Base-by-base conservation (phyloP, 441 rosid species). In the Adansonia rubrostipa region DNA sequence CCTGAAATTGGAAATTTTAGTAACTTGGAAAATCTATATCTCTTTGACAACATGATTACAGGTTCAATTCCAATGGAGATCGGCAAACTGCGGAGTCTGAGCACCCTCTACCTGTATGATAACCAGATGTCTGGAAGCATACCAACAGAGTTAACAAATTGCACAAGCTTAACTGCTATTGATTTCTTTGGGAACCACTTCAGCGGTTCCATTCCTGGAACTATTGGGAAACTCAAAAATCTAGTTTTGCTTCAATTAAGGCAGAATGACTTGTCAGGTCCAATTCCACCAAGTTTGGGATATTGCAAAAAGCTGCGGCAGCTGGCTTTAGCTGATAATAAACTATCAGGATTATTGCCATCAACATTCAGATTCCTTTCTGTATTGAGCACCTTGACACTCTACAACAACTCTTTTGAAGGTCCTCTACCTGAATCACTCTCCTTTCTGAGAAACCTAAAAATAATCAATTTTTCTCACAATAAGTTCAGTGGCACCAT, bases 111-210 rank as follows among this genome's bases (percentile, higher is more conserved):
- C 80, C 95, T 96, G 6, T 96, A 89, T 44, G 92, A 90, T 68
- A 96, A 93, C 78, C 94, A 85, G 82, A 88, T 93, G 86, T 87
- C 91, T 0, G 99, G 97, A 80, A 84, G n/a, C 28, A 89, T 96
- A 56, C 98, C 97, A 47, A 72, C 81, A 33, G 97, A 92, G 88
- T 77, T 96, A 67, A 88, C 92, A 50, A 92, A 93, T 85, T 96
- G 99, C 86, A 79, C 92, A 15, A 87, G 85, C 77, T 81, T 96
- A 75, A 90, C 85, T 36, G 81, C 13, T 62, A 75, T 96, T 22
- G 99, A 96, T 85, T 86, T 91, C 80, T 93, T 83, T 17, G 93
- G 97, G 6, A 96, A 96, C 83, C 90, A 84, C 61, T 87, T 96
- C 45, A 78, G 83, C 3, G 99, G 99, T 36, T 79, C 87, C 44